Evolutionary conservation across 352 stramenopile species (phyloP).

Genomic region (Phytopythium sindhum): DNA sequence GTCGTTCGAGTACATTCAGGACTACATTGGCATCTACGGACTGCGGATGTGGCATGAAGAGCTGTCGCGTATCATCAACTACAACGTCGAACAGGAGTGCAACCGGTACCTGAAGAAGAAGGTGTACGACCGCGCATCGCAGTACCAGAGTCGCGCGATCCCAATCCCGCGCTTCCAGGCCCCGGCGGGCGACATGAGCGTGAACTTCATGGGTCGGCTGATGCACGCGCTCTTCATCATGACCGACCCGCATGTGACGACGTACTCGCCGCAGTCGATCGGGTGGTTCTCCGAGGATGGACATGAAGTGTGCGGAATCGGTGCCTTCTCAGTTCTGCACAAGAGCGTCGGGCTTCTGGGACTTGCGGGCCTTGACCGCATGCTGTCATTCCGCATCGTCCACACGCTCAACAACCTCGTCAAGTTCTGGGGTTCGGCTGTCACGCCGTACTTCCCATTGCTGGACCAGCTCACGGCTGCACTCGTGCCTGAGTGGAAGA

Average conservation of each 20-base stretch:
- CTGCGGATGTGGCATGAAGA: conserved; percentile 96
- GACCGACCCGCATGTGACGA: conserved; percentile 88
- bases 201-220: conserved; percentile 93
- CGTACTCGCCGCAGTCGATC: conserved; percentile 91
- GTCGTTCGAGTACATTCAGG: conserved; percentile 95
- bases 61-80: conserved; percentile 92
- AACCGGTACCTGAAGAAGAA: conserved; percentile 95
- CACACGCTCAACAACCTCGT: conserved; percentile 93
- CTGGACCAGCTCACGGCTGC: conserved; percentile 86
- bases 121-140: conserved; percentile 87
- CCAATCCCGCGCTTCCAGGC: conserved; percentile 91
- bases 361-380: conserved; percentile 89
- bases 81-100: conserved; percentile 95
- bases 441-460: conserved; percentile 87
- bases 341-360: conserved; percentile 90
- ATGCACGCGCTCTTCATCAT: conserved; percentile 92
- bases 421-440: conserved; percentile 89
- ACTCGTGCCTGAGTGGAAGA: conserved; percentile 86
- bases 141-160: conserved; percentile 90
- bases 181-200: conserved; percentile 76
- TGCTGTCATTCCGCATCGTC: conserved; percentile 92
- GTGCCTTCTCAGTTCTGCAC: conserved; percentile 87
- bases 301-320: conserved; percentile 86
- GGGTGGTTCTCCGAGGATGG: conserved; percentile 90
- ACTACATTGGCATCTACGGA: conserved; percentile 94